phyloP scores from a whole-genome alignment of 73 alveolate genomes.

The Blepharisma japonicum region DNA sequence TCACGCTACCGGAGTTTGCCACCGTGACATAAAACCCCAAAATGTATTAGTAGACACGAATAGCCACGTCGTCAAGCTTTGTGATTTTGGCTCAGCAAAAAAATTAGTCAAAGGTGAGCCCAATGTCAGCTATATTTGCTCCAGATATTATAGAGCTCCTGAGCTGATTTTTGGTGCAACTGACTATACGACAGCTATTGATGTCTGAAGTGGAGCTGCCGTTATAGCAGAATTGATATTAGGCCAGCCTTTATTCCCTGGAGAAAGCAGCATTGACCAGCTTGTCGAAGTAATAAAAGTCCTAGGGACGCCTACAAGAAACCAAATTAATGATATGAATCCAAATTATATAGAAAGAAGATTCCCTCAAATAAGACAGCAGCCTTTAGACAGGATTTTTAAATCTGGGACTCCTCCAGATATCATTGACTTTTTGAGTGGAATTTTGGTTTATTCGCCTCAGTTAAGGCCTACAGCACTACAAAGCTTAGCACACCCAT shows the following conservation, averaged over 20 bases:
- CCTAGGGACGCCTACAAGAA: slow-evolving; percentile 83
- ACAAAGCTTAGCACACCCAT: slow-evolving; percentile 71
- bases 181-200: slow-evolving; percentile 77
- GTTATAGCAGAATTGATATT: slow-evolving; percentile 84
- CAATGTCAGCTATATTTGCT: slow-evolving; percentile 90
- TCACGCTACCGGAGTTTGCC: slow-evolving; percentile 81
- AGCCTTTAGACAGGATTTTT: slow-evolving; percentile 83
- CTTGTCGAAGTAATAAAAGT: slow-evolving; percentile 78
- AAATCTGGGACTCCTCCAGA: slow-evolving; percentile 51
- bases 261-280: slow-evolving; percentile 72
- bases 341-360: slow-evolving; percentile 78
- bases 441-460: slow-evolving; percentile 72
- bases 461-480: slow-evolving; percentile 61
- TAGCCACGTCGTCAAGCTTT: slow-evolving; percentile 58
- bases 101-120: slow-evolving; percentile 87
- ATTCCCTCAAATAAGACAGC: slow-evolving; percentile 87
- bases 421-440: slow-evolving; percentile 59
- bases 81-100: slow-evolving; percentile 98
- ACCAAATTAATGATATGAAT: slow-evolving; percentile 77
- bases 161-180: slow-evolving; percentile 96
- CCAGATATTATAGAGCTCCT: slow-evolving; percentile 89
- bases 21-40: slow-evolving; percentile 86
- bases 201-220: slow-evolving; percentile 90
- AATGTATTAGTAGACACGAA: slow-evolving; percentile 66
- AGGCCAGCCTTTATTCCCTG: slow-evolving; percentile 78